Base-by-base conservation (phyloP, 2,329 filamentous ascomycete species). In the Fusarium sp. region DNA sequence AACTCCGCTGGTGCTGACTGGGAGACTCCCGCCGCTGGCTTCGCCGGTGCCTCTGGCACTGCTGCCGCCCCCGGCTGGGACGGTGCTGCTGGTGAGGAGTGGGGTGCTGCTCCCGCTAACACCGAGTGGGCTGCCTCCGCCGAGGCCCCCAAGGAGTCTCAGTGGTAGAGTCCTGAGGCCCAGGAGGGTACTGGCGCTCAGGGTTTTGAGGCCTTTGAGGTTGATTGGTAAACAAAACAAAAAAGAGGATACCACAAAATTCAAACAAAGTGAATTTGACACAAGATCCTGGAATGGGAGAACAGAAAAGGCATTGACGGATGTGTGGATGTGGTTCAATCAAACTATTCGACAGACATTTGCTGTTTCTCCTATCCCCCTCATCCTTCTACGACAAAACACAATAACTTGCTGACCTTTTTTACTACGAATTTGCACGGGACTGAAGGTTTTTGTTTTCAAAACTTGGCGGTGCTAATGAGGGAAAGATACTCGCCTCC, bases 401-500 rank as follows among this genome's bases (percentile, higher is more conserved):
- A 53, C 49, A 53, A 53, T 53, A 53, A 53, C 49, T 53, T 53
- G 49, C 49, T 53, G 49, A 53, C 34, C 49, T 53, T 41, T 53
- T 53, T 41, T 51, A 53, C 23, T 53, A 53, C 61, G 43, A 66
- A 55, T 18, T 71, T 61, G 64, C 16, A 27, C 37, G 43, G 58
- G 65, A 72, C 66, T 59, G 43, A 56, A 82, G 84, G 82, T 85
- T 66, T 55, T 82, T 83, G 49, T 53, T 53, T 42, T 41, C 49
- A 53, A 53, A 86, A 86, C 77, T 89, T 88, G 86, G 86, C 83
- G 86, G 91, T 90, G 91, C 94, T 98, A 87, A 98, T 92, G 94
- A 98, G 94, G 95, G 95, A 98, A 98, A 98, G 95, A 98, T 94
- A 97, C 91, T 93, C 88, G 80, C 81, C 74, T 62, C 68, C 71